These are phyloP conservation scores for Pestalotiopsis fici DNA, from an alignment of 2,329 filamentous ascomycete genomes.

Conservation along the genomic window DNA sequence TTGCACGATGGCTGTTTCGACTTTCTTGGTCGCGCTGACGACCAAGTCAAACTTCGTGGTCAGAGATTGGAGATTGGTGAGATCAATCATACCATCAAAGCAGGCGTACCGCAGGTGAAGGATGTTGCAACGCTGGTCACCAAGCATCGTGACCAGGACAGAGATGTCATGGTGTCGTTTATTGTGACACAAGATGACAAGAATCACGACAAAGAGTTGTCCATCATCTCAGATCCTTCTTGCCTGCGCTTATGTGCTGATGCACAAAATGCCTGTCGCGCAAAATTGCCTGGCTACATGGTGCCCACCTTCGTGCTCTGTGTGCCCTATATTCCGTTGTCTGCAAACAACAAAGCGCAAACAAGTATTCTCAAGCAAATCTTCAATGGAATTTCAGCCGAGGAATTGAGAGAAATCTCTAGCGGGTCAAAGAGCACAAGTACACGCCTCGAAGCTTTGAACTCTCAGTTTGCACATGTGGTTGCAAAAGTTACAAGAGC, in stretches of 20 bases:
- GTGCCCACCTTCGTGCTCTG: conserved; percentile 81
- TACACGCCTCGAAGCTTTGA: conserved; percentile 32
- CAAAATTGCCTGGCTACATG: conserved; percentile 81
- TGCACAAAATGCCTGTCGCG: conserved; percentile 65
- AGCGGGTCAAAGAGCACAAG: conserved; percentile 23
- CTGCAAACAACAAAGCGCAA: conserved; percentile 88
- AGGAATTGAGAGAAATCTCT: conserved; percentile 61
- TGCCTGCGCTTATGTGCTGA: conserved; percentile 1
- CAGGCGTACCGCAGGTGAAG: conserved; percentile 54
- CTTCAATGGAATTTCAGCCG: conserved; percentile 62
- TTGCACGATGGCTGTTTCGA: conserved; percentile 81
- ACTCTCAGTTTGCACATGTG: conserved; percentile 50
- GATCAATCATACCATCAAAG: conserved; percentile 81
- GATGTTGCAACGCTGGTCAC: conserved; percentile 77
- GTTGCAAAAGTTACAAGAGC: conserved; percentile 56
- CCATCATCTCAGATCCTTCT: not conserved
- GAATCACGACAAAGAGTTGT: not conserved
- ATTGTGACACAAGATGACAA: conserved; percentile 41
- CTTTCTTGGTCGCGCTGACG: conserved; percentile 85
- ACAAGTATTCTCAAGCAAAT: conserved; percentile 66
- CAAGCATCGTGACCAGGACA: conserved; percentile 70
- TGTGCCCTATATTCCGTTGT: conserved; percentile 74
- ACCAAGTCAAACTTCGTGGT: conserved; percentile 88
- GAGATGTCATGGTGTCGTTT: conserved; percentile 83
- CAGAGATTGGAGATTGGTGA: conserved; percentile 89